phyloP scores from a whole-genome alignment of 2,329 filamentous ascomycete species.

The Triangularia setosa region DNA sequence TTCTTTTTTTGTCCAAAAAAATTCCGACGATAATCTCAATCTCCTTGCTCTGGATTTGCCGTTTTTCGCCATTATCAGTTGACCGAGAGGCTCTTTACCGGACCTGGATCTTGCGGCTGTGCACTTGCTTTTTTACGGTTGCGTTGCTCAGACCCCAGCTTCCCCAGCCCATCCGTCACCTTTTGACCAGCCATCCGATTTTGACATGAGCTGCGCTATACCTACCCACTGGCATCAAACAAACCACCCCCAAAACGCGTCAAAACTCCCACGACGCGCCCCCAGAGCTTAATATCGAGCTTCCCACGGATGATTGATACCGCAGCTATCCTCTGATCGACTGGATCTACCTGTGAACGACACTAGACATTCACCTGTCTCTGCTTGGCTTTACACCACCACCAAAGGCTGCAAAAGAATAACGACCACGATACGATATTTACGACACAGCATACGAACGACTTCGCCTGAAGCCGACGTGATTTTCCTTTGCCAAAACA shows the following conservation, averaged over 20 bases:
- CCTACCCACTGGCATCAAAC: neutral
- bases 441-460: neutral
- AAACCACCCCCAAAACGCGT: neutral
- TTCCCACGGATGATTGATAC: neutral
- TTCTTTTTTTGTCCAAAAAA: conserved; percentile 3
- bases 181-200: conserved; percentile 22
- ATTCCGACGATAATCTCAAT: conserved; percentile 3
- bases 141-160: conserved; percentile 7
- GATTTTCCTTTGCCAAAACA: neutral
- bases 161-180: neutral
- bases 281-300: conserved; percentile 9
- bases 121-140: conserved; percentile 1
- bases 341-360: neutral
- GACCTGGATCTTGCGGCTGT: conserved; percentile 1
- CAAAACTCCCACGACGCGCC: neutral
- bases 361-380: neutral
- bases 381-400: neutral
- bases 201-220: conserved; percentile 9
- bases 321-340: neutral
- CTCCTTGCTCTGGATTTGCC: conserved; percentile 8
- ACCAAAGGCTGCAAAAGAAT: neutral
- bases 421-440: neutral
- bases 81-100: neutral
- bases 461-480: neutral
- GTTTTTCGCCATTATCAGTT: conserved; percentile 2